Evolutionary conservation across 2,329 filamentous ascomycete species (phyloP), one percentile per base, ranked within the genome.

Genomic region (Alternaria viburni): DNA sequence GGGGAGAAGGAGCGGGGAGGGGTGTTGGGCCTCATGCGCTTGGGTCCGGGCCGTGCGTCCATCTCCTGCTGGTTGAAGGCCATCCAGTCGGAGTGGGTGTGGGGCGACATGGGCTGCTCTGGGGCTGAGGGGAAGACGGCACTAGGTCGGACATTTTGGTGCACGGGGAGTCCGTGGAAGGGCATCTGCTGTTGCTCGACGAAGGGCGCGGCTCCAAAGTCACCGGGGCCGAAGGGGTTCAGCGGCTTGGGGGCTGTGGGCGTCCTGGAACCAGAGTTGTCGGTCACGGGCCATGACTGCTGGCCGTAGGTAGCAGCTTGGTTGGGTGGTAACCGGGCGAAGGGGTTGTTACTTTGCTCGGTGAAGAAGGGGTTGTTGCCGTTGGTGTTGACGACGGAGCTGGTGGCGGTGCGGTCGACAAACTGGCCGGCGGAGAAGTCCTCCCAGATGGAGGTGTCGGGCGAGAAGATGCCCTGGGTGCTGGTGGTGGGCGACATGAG

Each of bases 1-100:
- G 94, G 90, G 65, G 93, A 93, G 83, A 92, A 91, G 72, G 87
- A 91, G 77, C 89, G 88, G 80, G 91, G 87, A 59, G 87, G 85
- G 26, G 92, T 94, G 77, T 87, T 87, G 45, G 89, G 87, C 67
- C 86, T 86, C 85, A 91, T 89, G 75, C 75, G 86, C 80, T 82
- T 87, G 76, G 76, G 83, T 49, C 83, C 73, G 23, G 82, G 81
- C 25, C 79, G 79, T 68, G 80, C 72, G 77, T 84, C 81, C 80
- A 82, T 80, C 85, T 88, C 74, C 63, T 83, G 81, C 72, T 83
- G 81, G 63, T 83, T 82, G 75, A 85, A 80, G 50, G 79, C 79
- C 83, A 84, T 85, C 83, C 83, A 85, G 69, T 89, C 87, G 64
- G 88, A 85, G 77, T 87, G 88, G 60, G 85, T 86, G 77, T 89